These are phyloP conservation scores for Linaria vulgaris DNA, from an alignment of 257 asterid species.

Conservation along the genomic window DNA sequence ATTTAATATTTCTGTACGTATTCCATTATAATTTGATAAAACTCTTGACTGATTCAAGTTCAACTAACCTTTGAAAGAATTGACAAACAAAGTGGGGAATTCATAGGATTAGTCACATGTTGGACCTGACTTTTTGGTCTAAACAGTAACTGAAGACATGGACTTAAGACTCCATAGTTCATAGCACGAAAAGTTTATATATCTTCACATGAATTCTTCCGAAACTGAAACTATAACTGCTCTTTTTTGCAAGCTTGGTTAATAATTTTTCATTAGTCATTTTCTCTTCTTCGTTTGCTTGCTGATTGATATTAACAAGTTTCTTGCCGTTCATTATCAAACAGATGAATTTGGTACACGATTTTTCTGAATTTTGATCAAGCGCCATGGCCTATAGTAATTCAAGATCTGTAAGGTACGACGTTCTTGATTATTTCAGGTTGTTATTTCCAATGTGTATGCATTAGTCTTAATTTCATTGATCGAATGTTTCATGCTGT, in stretches of 20 bases:
- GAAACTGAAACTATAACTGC: conserved; percentile 41
- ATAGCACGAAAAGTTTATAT: too few relatives aligned
- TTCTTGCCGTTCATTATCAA: conserved; percentile 28
- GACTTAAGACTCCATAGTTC: conserved; percentile 28
- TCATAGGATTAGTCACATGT: conserved; percentile 52
- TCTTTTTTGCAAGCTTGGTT: conserved; percentile 36
- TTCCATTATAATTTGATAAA: background rate
- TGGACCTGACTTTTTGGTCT: conserved; percentile 52
- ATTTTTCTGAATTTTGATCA: conserved; percentile 26
- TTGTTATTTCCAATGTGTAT: background rate
- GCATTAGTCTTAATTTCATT: background rate
- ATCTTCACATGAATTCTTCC: conserved; percentile 65
- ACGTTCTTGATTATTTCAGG: too few relatives aligned
- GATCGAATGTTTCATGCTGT: background rate
- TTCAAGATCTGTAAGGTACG: conserved; percentile 80
- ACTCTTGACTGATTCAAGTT: conserved; percentile 45
- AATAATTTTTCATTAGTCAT: conserved; percentile 31
- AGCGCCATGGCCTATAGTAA: conserved; percentile 57
- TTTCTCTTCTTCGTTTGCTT: conserved; percentile 26
- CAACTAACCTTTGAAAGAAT: conserved; percentile 27
- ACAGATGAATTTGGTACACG: conserved; percentile 35
- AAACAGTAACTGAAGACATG: conserved; percentile 23
- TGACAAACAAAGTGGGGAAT: conserved; percentile 30
- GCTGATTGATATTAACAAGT: conserved; percentile 18
- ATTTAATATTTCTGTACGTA: background rate